phyloP scores from a whole-genome alignment of 2,329 filamentous ascomycete genomes.

The Colletotrichum salicis region DNA sequence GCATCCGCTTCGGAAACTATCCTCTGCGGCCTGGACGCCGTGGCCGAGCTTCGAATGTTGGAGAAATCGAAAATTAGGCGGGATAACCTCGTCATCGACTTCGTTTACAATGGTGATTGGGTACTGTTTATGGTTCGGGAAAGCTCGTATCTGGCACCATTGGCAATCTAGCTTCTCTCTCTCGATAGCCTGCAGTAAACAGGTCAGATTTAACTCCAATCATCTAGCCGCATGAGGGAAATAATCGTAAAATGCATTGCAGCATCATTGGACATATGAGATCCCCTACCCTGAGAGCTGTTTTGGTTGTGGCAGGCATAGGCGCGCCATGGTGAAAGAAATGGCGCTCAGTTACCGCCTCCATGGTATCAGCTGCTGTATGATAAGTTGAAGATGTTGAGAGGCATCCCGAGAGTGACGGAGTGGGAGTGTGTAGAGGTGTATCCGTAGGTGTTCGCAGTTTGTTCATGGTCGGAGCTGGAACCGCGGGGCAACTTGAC shows the following conservation, averaged over 20 bases:
- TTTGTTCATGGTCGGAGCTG: not conserved
- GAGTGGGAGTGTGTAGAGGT: not conserved
- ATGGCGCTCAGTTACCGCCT: slow-evolving; percentile 56
- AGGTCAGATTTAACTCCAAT: slow-evolving; percentile 1
- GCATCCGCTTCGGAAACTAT: slow-evolving; percentile 76
- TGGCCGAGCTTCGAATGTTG: slow-evolving; percentile 67
- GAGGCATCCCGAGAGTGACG: not conserved
- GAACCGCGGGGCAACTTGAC: not conserved
- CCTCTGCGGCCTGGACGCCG: slow-evolving; percentile 69
- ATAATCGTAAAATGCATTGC: not conserved
- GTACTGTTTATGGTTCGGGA: slow-evolving; percentile 57
- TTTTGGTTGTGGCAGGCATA: not conserved
- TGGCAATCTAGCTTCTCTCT: slow-evolving; percentile 62
- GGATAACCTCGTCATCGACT: slow-evolving; percentile 65
- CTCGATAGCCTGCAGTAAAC: slow-evolving; percentile 44
- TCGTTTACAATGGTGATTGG: slow-evolving; percentile 74
- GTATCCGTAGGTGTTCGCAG: not conserved
- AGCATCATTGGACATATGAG: not conserved
- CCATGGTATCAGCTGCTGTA: slow-evolving; percentile 49
- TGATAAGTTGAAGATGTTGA: too few species aligned
- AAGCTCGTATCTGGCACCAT: slow-evolving; percentile 69
- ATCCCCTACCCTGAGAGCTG: slow-evolving; percentile 33
- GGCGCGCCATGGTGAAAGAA: slow-evolving; percentile 59
- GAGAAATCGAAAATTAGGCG: slow-evolving; percentile 76
- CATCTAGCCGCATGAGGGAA: not conserved